Base-by-base conservation (phyloP, 75 land plant species). In the Isoetes taiwanensis region DNA sequence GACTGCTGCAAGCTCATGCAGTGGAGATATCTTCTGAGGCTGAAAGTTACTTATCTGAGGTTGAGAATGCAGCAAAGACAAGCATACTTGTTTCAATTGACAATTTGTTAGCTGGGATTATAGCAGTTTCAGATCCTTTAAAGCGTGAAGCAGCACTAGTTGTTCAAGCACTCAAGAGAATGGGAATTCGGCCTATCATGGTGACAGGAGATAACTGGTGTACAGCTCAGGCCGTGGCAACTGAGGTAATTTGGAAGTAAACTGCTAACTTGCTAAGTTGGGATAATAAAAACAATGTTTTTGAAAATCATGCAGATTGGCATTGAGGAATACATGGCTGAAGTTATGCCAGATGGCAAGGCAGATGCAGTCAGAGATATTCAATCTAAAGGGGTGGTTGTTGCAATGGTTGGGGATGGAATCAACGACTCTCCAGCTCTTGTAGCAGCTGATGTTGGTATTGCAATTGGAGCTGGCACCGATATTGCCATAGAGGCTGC, bases 381-480 rank as follows among this genome's bases (percentile, higher is more conserved):
- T 31, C 98, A 93, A 59, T 69, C 73, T 16, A 76, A 84, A 61
- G 98, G 95, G 23, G 77, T 72, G 42, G 61, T 78, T 28, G 96
- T 93, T 32, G 98, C 90, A 12, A 93, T 93, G 98, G 90, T 93
- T 3, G 98, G 98, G 0, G 98, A 93, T 72, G 98, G 96, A 1
- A 80, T 93, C 23, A 93, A 88, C 57, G 96, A 93, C 58, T 93
- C 98, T 16, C 98, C 95, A 12, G 98, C 98, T 14, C 75, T 93
- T 14, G 98, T 86, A 14, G 96, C 86, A 17, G 90, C 98, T n/a
- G 96, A 93, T 72, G 82, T 93, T 25, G 98, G 98, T 3, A 93
- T 93, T 71, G 98, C 98, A 46, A 88, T 93, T 53, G 98, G 98
- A 2, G 86, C 98, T n/a, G 98, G 98, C 26, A 93, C 98, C 25